Base-by-base conservation (phyloP, 179 eudicot genomes). In the Beta macrorhiza region DNA sequence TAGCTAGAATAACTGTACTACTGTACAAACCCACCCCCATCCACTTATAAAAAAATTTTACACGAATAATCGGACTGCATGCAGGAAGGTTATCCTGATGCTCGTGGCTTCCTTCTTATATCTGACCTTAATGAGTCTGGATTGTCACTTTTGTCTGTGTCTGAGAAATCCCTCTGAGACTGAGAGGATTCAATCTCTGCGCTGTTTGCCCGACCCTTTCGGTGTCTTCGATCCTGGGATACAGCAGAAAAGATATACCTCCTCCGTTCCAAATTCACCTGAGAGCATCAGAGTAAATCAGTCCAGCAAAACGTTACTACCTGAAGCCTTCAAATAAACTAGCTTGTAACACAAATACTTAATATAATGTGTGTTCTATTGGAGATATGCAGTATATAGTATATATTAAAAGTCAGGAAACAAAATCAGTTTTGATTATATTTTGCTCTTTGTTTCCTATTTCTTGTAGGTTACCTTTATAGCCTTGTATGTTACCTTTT, bases 141-240 rank as follows among this genome's bases (percentile, higher is more conserved):
- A 85, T 86, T 87, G 79, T 93, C 95, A 45, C 97, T 91, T 82
- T 87, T 91, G 80, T 93, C 97, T 1, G 97, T 89, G 85, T 93
- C 97, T 5, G 89, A 90, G 37, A 85, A 85, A 56, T 89, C 93
- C 83, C 84, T 86, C 70, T 90, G 91, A 16, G 89, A 73, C 70
- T 90, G 91, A 16, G 89, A 73, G 37, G 89, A 73, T 80, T 93
- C 97, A 13, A 90, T 88, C 79, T 89, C 97, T 65, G 76, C 63
- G 86, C 91, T 91, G 69, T 84, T 85, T 75, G 89, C 91, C 74
- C 89, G 90, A 78, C 82, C 82, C 84, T 87, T 89, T 76, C 95
- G 84, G 76, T 86, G 85, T 85, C 97, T 89, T 71, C 97, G 91
- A 76, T 93, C 97, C 97, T 93, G 75, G n/a, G 47, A 83, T 52